Conservation (phyloP, 352 stramenopile genomes). For the Phytophthora macrochlamydospora region DNA sequence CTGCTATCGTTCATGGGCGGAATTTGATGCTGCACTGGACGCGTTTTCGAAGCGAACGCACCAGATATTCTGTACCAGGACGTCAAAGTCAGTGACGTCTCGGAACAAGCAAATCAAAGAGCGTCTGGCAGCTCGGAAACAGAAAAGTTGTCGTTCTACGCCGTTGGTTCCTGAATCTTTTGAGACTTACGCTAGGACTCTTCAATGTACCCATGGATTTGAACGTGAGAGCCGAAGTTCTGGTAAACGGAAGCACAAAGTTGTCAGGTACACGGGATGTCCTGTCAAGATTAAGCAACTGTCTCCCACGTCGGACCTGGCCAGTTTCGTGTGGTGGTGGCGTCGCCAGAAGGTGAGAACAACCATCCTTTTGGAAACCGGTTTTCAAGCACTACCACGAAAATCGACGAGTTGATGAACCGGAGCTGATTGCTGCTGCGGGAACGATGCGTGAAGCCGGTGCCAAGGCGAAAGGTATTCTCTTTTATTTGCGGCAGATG, state of each 20-base stretch:
- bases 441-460: not conserved
- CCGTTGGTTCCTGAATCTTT: not conserved
- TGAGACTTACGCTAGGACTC: not conserved
- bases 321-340: not conserved
- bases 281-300: not conserved
- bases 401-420: conserved; percentile 2
- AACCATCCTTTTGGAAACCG: not conserved
- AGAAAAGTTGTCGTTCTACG: not conserved
- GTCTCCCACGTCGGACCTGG: not conserved
- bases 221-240: not conserved
- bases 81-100: not conserved
- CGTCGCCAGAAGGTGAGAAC: not conserved
- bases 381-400: conserved; percentile 1
- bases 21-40: not conserved
- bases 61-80: not conserved
- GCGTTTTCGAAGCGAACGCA: not conserved
- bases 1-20: not conserved
- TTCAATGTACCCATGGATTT: not conserved
- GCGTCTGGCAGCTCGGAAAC: not conserved
- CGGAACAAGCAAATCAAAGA: not conserved
- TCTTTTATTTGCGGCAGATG: conserved; percentile 1
- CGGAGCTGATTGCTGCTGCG: not conserved
- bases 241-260: not conserved
- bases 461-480: conserved; percentile 1
- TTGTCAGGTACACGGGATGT: not conserved